A percentile compares a stretch with the other conserved stretches of the same genome.
phyloP scores from a whole-genome alignment of 305 asterid genomes.

The Fraxinus floribunda region DNA sequence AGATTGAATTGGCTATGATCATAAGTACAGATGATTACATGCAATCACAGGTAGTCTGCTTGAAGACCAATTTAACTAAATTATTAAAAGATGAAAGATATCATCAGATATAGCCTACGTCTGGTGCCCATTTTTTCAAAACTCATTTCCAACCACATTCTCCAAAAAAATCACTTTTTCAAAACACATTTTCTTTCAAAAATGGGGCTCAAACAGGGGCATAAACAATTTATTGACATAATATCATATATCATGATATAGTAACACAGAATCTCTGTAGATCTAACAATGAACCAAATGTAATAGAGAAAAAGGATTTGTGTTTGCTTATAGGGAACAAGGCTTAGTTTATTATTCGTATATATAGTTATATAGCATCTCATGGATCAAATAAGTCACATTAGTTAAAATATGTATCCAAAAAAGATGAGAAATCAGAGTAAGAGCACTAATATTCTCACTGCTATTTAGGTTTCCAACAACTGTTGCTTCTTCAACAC shows the following conservation, averaged over 20 bases:
- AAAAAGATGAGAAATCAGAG: conserved; percentile 3
- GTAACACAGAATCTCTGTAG: background rate
- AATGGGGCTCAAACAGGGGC: background rate
- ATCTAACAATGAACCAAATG: background rate
- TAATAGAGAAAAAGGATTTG: background rate
- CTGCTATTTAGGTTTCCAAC: conserved; percentile 23
- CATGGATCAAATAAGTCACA: background rate
- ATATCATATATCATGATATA: background rate
- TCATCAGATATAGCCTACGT: background rate
- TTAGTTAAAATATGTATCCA: conserved; percentile 1
- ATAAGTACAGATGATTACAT: background rate
- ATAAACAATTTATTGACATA: background rate
- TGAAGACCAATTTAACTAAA: background rate
- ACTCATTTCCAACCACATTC: background rate
- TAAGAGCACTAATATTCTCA: conserved; percentile 24
- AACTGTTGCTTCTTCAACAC: conserved; percentile 27
- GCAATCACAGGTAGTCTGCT: background rate
- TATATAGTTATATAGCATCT: background rate
- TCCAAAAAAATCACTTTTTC: background rate
- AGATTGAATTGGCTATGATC: background rate
- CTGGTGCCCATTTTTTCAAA: background rate
- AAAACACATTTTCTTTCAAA: no score
- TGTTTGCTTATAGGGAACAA: background rate
- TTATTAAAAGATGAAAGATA: background rate
- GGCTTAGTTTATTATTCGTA: background rate